Conservation (phyloP, 176 grass and related monocot species). For the Aegilops umbellulata region DNA sequence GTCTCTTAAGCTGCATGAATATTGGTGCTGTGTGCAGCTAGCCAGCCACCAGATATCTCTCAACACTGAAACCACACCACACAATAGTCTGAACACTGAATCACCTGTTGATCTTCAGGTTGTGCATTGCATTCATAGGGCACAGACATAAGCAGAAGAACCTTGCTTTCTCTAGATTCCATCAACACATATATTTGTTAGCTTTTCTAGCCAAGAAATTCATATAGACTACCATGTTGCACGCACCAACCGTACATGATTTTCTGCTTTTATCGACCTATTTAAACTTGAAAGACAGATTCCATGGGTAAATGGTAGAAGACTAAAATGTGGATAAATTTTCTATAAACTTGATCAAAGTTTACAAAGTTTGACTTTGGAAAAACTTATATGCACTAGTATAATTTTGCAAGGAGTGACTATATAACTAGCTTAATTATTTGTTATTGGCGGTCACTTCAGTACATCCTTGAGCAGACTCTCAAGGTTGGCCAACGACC, state of each 20-base stretch:
- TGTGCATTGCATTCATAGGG: too few species aligned
- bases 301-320: neutral
- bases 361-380: neutral
- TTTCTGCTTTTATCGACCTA: neutral
- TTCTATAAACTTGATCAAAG: neutral
- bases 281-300: neutral
- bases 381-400: neutral
- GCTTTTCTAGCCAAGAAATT: neutral
- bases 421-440: neutral
- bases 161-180: neutral
- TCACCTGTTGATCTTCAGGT: too few species aligned
- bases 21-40: neutral
- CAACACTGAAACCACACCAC: too few species aligned
- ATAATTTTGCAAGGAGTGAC: neutral
- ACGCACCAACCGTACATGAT: accelerated
- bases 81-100: too few species aligned
- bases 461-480: neutral
- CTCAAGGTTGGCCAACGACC: neutral
- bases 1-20: neutral
- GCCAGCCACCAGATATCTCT: too few species aligned
- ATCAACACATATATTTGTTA: neutral
- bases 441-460: neutral
- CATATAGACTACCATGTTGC: neutral
- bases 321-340: too few species aligned
- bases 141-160: too few species aligned